Conservation (phyloP, 1,139 yeast species). For the Taphrina confusa region DNA sequence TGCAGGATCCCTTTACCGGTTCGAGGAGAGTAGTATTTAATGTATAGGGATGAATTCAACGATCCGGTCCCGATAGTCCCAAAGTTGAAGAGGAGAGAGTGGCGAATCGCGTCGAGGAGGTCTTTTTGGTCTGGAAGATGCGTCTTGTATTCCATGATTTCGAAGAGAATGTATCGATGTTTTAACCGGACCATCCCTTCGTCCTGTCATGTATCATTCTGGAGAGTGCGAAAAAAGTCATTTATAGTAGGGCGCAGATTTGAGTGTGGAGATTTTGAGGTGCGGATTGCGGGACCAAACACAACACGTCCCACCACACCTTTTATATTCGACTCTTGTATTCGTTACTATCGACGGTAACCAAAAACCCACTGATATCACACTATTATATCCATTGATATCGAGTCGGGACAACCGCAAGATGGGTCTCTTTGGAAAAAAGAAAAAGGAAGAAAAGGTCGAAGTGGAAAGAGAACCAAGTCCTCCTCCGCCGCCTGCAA, state of each 20-base stretch:
- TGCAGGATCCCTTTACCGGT: constrained; percentile 86
- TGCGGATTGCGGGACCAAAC: too few relatives aligned
- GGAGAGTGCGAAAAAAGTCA: too few relatives aligned
- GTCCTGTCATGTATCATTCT: too few relatives aligned
- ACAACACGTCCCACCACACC: too few relatives aligned
- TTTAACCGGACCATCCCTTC: constrained; percentile 77
- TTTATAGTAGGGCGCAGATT: too few relatives aligned
- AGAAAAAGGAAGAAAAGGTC: constrained; percentile 16
- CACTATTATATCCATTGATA: too few relatives aligned
- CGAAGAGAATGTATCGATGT: constrained; percentile 79
- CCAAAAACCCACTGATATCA: too few relatives aligned
- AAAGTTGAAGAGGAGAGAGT: constrained; percentile 55
- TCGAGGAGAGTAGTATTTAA: constrained; percentile 77
- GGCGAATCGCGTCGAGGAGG: constrained; percentile 56
- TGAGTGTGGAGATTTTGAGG: too few relatives aligned
- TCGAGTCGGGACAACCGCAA: neutral
- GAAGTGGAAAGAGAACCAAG: neutral
- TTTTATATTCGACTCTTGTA: too few relatives aligned
- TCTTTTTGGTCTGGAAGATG: constrained; percentile 50
- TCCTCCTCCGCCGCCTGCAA: constrained; percentile 12
- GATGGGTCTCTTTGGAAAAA: constrained; percentile 27
- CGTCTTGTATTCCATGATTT: constrained; percentile 55
- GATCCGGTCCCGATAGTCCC: constrained; percentile 81
- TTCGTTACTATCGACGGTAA: too few relatives aligned
- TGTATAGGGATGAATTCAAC: constrained; percentile 46